These are phyloP conservation scores for Pelargonium nanum DNA, from an alignment of 345 rosid species.

Conservation along the genomic window DNA sequence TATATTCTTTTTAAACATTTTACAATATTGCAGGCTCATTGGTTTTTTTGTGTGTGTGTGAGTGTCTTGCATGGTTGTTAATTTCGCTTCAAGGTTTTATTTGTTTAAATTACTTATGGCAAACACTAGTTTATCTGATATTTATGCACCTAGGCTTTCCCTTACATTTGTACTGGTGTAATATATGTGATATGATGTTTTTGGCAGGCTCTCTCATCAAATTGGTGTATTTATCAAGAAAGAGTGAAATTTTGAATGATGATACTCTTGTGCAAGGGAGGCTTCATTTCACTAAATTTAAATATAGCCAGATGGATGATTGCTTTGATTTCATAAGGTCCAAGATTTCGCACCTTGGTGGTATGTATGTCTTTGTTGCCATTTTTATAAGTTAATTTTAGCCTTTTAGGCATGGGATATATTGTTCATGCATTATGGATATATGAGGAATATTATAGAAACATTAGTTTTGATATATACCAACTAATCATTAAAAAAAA, in stretches of 20 bases:
- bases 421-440: background rate
- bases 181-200: background rate
- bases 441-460: too few species aligned
- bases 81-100: too few species aligned
- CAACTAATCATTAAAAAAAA: too few species aligned
- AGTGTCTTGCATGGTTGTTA: too few species aligned
- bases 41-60: too few species aligned
- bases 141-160: too few species aligned
- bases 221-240: constrained; percentile 91
- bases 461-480: too few species aligned
- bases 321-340: constrained; percentile 90
- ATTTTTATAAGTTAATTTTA: constrained; percentile 6
- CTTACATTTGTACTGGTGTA: too few species aligned
- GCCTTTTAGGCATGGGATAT: too few species aligned
- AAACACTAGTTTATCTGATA: too few species aligned
- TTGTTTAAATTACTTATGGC: too few species aligned
- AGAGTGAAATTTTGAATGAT: constrained; percentile 38
- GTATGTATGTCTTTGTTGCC: constrained; percentile 19
- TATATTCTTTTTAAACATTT: background rate
- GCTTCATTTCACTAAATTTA: constrained; percentile 89
- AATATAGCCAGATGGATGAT: constrained; percentile 73
- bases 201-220: constrained; percentile 87
- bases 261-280: constrained; percentile 94
- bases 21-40: background rate
- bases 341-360: constrained; percentile 78